Conservation (phyloP, 495 filamentous ascomycete species). For the Lepraria neglecta region DNA sequence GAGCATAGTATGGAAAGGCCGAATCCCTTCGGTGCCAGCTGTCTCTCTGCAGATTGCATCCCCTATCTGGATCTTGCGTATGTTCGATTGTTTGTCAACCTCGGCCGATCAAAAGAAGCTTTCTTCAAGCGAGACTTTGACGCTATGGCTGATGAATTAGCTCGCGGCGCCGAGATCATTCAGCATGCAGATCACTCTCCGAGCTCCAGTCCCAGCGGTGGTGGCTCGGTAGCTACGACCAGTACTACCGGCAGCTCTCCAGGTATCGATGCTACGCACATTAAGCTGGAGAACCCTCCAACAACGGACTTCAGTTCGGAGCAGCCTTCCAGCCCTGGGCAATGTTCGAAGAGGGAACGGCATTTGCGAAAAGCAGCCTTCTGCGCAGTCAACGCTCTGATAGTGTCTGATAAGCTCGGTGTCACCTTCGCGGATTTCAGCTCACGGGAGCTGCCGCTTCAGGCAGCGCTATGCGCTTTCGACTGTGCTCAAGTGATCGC, state of each 20-base stretch:
- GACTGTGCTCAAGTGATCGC: conserved; percentile 96
- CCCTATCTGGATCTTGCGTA: conserved; percentile 93
- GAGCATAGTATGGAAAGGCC: conserved; percentile 83
- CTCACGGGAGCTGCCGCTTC: conserved; percentile 84
- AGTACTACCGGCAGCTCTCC: conserved; percentile 9
- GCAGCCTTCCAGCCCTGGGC: conserved; percentile 34
- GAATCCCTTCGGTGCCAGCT: conserved; percentile 81
- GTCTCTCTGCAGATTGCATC: conserved; percentile 88
- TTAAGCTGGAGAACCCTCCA: conserved; percentile 19
- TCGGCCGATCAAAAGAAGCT: conserved; percentile 83
- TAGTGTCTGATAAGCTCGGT: conserved; percentile 81
- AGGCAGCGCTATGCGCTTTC: conserved; percentile 87
- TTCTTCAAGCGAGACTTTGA: conserved; percentile 96
- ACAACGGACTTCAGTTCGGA: conserved; percentile 10
- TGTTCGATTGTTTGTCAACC: conserved; percentile 86
- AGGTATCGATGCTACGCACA: conserved; percentile 33
- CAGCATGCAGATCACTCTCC: conserved; percentile 67
- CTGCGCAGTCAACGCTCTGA: conserved; percentile 87
- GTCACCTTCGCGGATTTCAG: conserved; percentile 81
- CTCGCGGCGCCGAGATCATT: conserved; percentile 67
- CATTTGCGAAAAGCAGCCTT: conserved; percentile 90
- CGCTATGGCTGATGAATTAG: conserved; percentile 84
- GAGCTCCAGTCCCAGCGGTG: conserved; percentile 21
- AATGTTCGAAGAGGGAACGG: conserved; percentile 65
- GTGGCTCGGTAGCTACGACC: conserved; percentile 3